phyloP scores from a whole-genome alignment of 2,329 filamentous ascomycete species.

The Zymoseptoria tritici region DNA sequence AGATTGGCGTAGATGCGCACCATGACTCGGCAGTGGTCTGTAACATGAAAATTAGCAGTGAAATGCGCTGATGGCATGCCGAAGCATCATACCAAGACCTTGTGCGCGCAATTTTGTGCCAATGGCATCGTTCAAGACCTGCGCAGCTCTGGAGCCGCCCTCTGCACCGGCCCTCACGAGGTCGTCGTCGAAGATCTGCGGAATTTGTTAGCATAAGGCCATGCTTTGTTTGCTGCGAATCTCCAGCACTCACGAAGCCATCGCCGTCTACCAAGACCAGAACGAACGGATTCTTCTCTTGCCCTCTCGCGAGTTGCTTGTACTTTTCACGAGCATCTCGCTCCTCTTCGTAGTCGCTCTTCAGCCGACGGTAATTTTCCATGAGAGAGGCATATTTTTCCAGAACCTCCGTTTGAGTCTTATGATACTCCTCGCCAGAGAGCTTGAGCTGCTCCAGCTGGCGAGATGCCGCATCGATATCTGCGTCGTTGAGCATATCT shows the following conservation, averaged over 20 bases:
- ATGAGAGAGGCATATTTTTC: constrained; percentile 31
- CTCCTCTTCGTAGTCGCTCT: constrained; percentile 52
- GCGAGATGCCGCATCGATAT: constrained; percentile 11
- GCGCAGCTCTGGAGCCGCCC: constrained; percentile 51
- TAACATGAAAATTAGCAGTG: not conserved
- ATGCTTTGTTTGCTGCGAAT: not conserved
- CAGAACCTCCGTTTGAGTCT: constrained; percentile 28
- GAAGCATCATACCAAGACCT: constrained; percentile 26
- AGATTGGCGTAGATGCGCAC: constrained; percentile 43
- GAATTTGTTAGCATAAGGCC: not conserved
- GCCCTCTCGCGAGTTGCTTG: constrained; percentile 43
- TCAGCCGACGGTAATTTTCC: constrained; percentile 48
- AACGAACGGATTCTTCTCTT: constrained; percentile 51
- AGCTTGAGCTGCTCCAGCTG: constrained; percentile 20
- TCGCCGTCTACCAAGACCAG: constrained; percentile 57
- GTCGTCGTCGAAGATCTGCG: constrained; percentile 24
- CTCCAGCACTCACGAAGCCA: constrained; percentile 39
- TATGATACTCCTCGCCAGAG: constrained; percentile 15
- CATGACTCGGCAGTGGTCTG: constrained; percentile 45
- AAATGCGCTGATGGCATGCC: not conserved
- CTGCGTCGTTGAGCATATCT: constrained; percentile 15
- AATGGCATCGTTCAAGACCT: constrained; percentile 46
- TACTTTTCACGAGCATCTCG: constrained; percentile 48
- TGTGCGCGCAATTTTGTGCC: constrained; percentile 39
- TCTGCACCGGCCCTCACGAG: constrained; percentile 26